Conservation (phyloP, 768 basidiomycete species). For the Pleurotus eryngii region DNA sequence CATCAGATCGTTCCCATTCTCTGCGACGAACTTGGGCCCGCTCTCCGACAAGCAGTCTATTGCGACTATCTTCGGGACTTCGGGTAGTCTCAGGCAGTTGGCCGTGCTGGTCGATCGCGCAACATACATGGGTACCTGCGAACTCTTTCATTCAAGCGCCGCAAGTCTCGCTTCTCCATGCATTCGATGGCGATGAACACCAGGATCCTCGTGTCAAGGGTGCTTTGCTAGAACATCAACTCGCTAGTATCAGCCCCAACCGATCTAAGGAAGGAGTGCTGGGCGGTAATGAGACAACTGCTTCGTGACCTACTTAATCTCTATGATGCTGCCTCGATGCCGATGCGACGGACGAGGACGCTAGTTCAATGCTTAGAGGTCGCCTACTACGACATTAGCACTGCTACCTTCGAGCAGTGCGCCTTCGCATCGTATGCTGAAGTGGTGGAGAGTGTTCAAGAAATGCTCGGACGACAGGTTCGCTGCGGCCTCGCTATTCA, state of each 20-base stretch:
- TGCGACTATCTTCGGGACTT: constrained; percentile 36
- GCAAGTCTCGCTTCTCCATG: constrained; percentile 43
- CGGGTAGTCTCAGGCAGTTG: constrained; percentile 49
- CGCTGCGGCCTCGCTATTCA: constrained; percentile 9
- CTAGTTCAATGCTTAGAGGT: constrained; percentile 54
- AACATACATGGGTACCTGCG: constrained; percentile 65
- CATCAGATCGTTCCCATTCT: constrained; percentile 53
- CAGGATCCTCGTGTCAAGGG: constrained; percentile 34
- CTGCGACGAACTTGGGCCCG: constrained; percentile 33
- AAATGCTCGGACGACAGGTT: constrained; percentile 41
- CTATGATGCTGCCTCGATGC: constrained; percentile 47
- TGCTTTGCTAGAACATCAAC: constrained; percentile 59
- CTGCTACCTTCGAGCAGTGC: constrained; percentile 9
- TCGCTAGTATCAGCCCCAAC: constrained; percentile 49
- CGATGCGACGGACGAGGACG: constrained; percentile 57
- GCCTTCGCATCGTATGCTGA: constrained; percentile 28
- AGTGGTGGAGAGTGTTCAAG: constrained; percentile 39
- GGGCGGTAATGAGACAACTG: constrained; percentile 33
- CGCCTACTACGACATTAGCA: constrained; percentile 32
- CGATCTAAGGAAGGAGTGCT: constrained; percentile 57
- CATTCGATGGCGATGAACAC: constrained; percentile 17
- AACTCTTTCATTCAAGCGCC: constrained; percentile 53
- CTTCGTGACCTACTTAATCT: constrained; percentile 46
- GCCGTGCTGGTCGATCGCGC: constrained; percentile 58
- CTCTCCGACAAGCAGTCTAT: constrained; percentile 25